A percentile compares a stretch with the other conserved stretches of the same genome.
These are phyloP conservation scores for Fagus sylvatica DNA, from an alignment of 306 rosid species.

Conservation along the genomic window DNA sequence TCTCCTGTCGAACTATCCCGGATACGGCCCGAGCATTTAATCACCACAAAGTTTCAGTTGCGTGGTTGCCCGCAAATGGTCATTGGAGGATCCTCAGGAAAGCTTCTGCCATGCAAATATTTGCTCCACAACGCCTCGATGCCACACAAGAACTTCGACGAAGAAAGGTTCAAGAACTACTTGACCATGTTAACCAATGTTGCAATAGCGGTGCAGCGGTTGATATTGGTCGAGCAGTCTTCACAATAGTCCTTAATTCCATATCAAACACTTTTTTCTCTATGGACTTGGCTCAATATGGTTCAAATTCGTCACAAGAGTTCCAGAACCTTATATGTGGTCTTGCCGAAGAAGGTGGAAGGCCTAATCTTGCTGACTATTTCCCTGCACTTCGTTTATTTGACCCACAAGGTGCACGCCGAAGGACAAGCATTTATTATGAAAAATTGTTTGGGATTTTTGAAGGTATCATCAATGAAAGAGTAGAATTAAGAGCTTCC, in stretches of 20 bases:
- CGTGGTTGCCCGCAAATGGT: conserved; percentile 24
- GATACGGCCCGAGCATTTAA: conserved; percentile 6
- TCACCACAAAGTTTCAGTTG: conserved; percentile 19
- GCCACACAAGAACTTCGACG: conserved; percentile 31
- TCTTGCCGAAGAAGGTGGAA: conserved; percentile 22
- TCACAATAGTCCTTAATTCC: conserved; percentile 31
- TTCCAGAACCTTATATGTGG: conserved; percentile 15
- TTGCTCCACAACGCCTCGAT: conserved; percentile 31
- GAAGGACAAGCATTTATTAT: background rate
- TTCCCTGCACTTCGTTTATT: background rate
- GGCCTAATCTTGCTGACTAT: conserved; percentile 21
- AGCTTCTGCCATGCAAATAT: conserved; percentile 25
- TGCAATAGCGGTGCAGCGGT: conserved; percentile 24
- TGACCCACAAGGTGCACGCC: conserved; percentile 6
- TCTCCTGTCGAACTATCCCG: conserved; percentile 33
- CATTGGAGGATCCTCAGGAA: background rate
- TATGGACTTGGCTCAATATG: conserved; percentile 31
- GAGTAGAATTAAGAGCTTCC: background rate
- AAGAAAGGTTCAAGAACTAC: conserved; percentile 20
- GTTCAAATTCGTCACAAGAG: conserved; percentile 30
- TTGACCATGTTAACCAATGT: background rate
- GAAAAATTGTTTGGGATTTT: background rate
- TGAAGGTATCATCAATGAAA: conserved; percentile 11
- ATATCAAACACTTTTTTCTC: conserved; percentile 47
- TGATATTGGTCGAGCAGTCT: conserved; percentile 32